Evolutionary conservation across 2,329 filamentous ascomycete genomes (phyloP).

Genomic region (Nemania sp.): DNA sequence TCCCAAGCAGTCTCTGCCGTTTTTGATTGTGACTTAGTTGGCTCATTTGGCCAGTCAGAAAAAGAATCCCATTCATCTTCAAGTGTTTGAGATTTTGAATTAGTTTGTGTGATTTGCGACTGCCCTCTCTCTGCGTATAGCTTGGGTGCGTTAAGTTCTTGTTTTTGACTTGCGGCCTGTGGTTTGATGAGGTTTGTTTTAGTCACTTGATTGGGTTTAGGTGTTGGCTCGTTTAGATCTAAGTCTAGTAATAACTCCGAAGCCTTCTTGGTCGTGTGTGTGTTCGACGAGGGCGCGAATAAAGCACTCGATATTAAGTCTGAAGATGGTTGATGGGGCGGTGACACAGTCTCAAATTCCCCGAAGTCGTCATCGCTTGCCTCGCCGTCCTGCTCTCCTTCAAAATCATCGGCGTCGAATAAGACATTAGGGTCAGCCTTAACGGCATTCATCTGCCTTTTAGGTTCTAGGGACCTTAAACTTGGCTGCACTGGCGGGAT

Average conservation of each 20-base stretch:
- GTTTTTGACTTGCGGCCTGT: slow-evolving; percentile 52
- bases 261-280: slow-evolving; percentile 46
- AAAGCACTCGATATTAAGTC: slow-evolving; percentile 58
- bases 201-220: slow-evolving; percentile 61
- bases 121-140: slow-evolving; percentile 60
- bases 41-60: slow-evolving; percentile 57
- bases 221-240: slow-evolving; percentile 48
- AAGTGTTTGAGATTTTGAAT: slow-evolving; percentile 45
- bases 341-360: slow-evolving; percentile 66
- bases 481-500: slow-evolving; percentile 26
- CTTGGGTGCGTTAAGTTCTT: slow-evolving; percentile 51
- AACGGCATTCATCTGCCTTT: slow-evolving; percentile 30
- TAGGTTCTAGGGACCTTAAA: slow-evolving; percentile 29
- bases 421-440: slow-evolving; percentile 66
- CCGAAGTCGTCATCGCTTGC: slow-evolving; percentile 68
- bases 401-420: slow-evolving; percentile 73
- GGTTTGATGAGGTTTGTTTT: slow-evolving; percentile 67
- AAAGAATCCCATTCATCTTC: slow-evolving; percentile 64
- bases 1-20: slow-evolving; percentile 46
- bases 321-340: slow-evolving; percentile 41
- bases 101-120: slow-evolving; percentile 53
- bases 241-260: slow-evolving; percentile 53
- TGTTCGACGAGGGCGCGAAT: slow-evolving; percentile 46
- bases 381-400: slow-evolving; percentile 54
- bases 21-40: slow-evolving; percentile 37